Conservation (phyloP, 2,329 filamentous ascomycete genomes). For the Trichoderma sp. region DNA sequence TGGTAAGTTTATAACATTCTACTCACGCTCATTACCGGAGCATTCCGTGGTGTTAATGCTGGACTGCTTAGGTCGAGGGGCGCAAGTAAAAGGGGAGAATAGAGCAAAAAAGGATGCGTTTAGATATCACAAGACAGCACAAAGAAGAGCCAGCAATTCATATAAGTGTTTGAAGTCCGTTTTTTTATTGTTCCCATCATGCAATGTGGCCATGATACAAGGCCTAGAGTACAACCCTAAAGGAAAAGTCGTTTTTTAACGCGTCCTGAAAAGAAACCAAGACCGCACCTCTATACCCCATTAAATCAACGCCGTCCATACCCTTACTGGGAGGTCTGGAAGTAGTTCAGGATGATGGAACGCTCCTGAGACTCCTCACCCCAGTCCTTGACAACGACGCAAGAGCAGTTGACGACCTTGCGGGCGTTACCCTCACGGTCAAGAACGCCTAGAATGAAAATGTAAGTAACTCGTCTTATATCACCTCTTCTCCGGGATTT, state of each 20-base stretch:
- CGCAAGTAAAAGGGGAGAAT: slow-evolving; percentile 5
- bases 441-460: slow-evolving; percentile 71
- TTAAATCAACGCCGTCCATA: slow-evolving; percentile 39
- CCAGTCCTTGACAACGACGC: slow-evolving; percentile 99
- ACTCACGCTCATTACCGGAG: not conserved
- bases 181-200: slow-evolving; percentile 45
- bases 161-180: slow-evolving; percentile 32
- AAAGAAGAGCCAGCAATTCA: not conserved
- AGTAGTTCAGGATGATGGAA: slow-evolving; percentile 99
- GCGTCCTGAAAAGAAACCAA: slow-evolving; percentile 36
- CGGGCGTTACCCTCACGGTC: slow-evolving; percentile 99
- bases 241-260: slow-evolving; percentile 38
- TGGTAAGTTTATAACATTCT: slow-evolving; percentile 52
- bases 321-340: slow-evolving; percentile 81
- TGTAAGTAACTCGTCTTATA: slow-evolving; percentile 35
- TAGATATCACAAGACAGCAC: not conserved
- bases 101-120: not conserved
- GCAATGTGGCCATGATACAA: slow-evolving; percentile 39
- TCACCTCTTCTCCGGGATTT: too few relatives aligned
- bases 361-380: slow-evolving; percentile 99
- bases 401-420: slow-evolving; percentile 99
- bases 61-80: slow-evolving; percentile 19
- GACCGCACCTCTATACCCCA: slow-evolving; percentile 44
- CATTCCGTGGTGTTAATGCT: not conserved
- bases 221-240: slow-evolving; percentile 47